These are phyloP conservation scores for Harrya chromipes DNA, from an alignment of 768 basidiomycete species.

Conservation along the genomic window DNA sequence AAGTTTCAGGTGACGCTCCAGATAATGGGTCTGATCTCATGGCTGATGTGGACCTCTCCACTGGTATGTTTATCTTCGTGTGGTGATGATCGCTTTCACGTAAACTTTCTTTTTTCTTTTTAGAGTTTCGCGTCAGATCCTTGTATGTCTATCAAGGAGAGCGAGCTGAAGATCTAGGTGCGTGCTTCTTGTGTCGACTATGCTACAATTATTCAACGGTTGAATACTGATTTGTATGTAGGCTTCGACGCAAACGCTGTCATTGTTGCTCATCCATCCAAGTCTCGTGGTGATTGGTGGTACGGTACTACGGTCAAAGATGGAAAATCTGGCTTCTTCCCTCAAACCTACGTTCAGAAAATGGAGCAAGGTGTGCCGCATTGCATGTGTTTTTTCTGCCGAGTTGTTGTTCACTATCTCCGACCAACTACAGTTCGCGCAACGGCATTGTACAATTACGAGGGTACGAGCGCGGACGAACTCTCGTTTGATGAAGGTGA, in stretches of 20 bases:
- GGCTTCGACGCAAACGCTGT: conserved; percentile 80
- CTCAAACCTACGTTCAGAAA: conserved; percentile 80
- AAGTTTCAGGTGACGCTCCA: conserved; percentile 45
- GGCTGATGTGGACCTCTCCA: conserved; percentile 68
- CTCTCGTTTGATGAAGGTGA: conserved; percentile 86
- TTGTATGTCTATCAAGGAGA: conserved; percentile 86
- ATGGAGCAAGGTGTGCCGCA: conserved; percentile 51
- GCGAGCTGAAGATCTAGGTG: conserved; percentile 84
- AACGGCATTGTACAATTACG: conserved; percentile 78
- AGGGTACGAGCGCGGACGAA: conserved; percentile 70
- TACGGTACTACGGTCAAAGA: conserved; percentile 67
- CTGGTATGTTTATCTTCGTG: conserved; percentile 39
- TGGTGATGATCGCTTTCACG: conserved; percentile 1
- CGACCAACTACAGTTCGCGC: conserved; percentile 50
- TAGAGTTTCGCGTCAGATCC: conserved; percentile 75
- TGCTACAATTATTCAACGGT: conserved; percentile 3
- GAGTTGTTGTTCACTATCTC: not conserved
- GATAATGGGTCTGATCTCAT: conserved; percentile 50
- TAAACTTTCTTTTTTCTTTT: not conserved
- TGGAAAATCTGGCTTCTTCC: conserved; percentile 83
- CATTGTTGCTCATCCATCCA: conserved; percentile 81
- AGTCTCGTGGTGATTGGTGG: conserved; percentile 90
- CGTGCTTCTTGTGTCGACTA: conserved; percentile 28
- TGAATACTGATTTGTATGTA: conserved; percentile 30
- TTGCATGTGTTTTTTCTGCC: not conserved